These are phyloP conservation scores for Mycena galopus DNA, from an alignment of 768 basidiomycete species.

Conservation along the genomic window DNA sequence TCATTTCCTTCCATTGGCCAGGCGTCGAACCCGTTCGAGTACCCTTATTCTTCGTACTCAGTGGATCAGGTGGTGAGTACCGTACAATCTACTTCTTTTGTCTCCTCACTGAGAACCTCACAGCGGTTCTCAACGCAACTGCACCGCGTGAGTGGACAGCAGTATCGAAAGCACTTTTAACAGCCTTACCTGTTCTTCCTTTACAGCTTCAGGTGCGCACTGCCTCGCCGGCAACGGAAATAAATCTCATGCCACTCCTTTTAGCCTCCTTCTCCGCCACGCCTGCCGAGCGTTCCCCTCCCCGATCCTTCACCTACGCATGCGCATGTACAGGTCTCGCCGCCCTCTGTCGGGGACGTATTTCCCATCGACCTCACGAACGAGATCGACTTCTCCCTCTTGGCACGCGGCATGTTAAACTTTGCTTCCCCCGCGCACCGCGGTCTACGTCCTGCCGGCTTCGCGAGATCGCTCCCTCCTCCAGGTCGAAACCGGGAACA, in stretches of 20 bases:
- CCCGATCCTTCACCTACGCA: background rate
- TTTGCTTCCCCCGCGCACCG: conserved; percentile 1
- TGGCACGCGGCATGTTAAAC: background rate
- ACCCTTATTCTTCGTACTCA: background rate
- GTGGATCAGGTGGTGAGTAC: conserved; percentile 13
- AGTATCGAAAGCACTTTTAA: background rate
- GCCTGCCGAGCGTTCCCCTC: conserved; percentile 9
- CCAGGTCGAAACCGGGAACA: background rate
- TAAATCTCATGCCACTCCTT: background rate
- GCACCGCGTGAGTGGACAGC: conserved; percentile 13
- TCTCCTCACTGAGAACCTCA: background rate
- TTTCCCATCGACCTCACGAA: conserved; percentile 24
- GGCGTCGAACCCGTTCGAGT: background rate
- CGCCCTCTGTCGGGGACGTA: background rate
- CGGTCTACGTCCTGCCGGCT: conserved; percentile 10
- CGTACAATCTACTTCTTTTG: background rate
- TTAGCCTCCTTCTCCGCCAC: conserved; percentile 24
- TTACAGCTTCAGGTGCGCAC: conserved; percentile 32
- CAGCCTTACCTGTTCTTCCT: conserved; percentile 20
- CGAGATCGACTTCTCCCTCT: conserved; percentile 14
- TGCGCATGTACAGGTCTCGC: background rate
- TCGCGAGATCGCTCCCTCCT: conserved; percentile 8
- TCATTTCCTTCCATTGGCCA: background rate
- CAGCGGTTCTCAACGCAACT: background rate
- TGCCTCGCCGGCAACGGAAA: background rate